Conservation (phyloP, 768 basidiomycete species). For the Termitomyces sp. region DNA sequence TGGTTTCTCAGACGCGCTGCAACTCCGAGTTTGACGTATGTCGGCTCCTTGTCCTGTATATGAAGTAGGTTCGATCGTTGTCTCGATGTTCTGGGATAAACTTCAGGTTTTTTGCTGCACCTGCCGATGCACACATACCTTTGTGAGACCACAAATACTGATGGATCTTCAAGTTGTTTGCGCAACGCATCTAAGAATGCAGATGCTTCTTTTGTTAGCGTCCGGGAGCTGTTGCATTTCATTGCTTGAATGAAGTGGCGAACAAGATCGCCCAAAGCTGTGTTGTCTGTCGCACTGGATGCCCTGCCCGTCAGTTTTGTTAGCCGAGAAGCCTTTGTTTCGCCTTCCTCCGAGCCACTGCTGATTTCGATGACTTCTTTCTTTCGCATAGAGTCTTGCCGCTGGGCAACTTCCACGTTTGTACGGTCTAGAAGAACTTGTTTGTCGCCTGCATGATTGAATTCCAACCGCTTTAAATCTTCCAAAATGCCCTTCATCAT, state of each 20-base stretch:
- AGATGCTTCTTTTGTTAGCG: conserved; percentile 66
- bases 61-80: conserved; percentile 33
- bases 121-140: conserved; percentile 30
- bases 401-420: conserved; percentile 35
- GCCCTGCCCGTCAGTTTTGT: conserved; percentile 38
- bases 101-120: neutral
- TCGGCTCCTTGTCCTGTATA: conserved; percentile 34
- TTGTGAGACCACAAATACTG: conserved; percentile 49
- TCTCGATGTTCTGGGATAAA: conserved; percentile 10
- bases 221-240: conserved; percentile 59
- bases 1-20: conserved; percentile 53
- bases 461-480: conserved; percentile 52
- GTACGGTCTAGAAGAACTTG: conserved; percentile 46
- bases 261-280: conserved; percentile 45
- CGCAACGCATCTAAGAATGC: conserved; percentile 62
- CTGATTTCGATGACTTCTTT: conserved; percentile 43
- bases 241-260: conserved; percentile 57
- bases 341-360: conserved; percentile 30
- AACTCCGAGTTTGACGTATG: conserved; percentile 52
- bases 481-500: conserved; percentile 53
- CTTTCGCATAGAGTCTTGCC: conserved; percentile 11
- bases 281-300: conserved; percentile 46
- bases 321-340: conserved; percentile 51
- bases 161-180: conserved; percentile 68
- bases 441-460: conserved; percentile 31